Base-by-base conservation (phyloP, 202 grass and related monocot genomes). In the Setaria italica region DNA sequence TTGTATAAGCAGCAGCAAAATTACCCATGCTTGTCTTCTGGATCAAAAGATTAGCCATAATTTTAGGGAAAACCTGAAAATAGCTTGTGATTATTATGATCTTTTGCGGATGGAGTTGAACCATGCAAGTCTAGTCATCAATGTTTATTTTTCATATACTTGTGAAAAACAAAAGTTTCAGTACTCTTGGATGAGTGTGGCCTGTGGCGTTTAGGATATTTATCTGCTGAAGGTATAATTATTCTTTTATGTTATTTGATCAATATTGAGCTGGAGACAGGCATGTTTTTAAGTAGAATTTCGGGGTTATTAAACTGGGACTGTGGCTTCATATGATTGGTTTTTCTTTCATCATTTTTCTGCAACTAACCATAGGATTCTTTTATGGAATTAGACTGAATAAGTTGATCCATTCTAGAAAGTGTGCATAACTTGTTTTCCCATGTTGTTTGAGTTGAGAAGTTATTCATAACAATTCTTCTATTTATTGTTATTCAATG, bases 21-120 rank as follows among this genome's bases (percentile, higher is more conserved):
- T 29, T 62, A 72, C 62, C 3, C 30, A 3, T 63, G 10, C 14
- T 6, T 9, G 39, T 63, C 55, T 62, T 50, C 67, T 42, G 2
- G 15, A 32, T 53, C 13, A 34, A 16, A 65, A 37, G 62, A 17
- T 34, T 14, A 1, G 25, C 25, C 49, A 3, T 34, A 19, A 37
- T 37, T 21, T 48, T 7, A 14, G 20, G 9, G 42, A 17, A 49
- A 63, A 49, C 58, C 1, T 0, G 9, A 39, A 29, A 82, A 45
- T 45, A 57, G 35, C 51, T 54, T 67, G n/a, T 75, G 46, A 12
- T n/a, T 55, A 55, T 15, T 51, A 76, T 54, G 19, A 25, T 85
- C 50, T 67, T 11, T n/a, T 11, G 5, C 53, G n/a, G 11, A 50
- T 53, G 1, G 11, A 62, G 30, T 69, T 68, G 21, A 20, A 42